Evolutionary conservation across 768 basidiomycete species (phyloP), one percentile per base, ranked within the genome.

Genomic region (Serendipita sp.): DNA sequence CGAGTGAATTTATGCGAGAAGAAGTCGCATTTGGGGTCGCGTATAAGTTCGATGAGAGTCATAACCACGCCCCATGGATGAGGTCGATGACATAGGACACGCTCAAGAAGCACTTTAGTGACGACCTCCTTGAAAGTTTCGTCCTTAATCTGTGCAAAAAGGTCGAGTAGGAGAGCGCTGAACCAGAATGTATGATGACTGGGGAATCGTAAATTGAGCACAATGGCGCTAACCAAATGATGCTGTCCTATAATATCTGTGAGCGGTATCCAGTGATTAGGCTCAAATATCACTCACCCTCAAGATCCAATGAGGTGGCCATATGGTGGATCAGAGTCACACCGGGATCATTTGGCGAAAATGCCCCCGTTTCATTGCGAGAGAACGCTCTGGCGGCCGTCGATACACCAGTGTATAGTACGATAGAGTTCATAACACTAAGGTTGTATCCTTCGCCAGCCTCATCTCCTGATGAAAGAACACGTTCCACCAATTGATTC

Each of bases 171-270:
- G 68, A 97, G 80, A 51, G 86, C 88, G 73, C 88, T 90, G 80
- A 95, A 98, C 92, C 94, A 99, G 74, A 91, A 88, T 60, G 95
- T 99, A 79, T 99, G 96, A 8, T 94, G 90, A 71, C 94, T 96
- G 36, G 96, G 95, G 80, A 95, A 98, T 70, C 96, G 90, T 68
- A 99, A 78, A 73, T 98, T 95, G 70, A 93, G 82, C 48, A 91
- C 88, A 74, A 95, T 86, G n/a, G 94, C 85, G 69, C 85, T 91
- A 69, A 98, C 77, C 68, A 98, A 80, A 74, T 92, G 88, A 76
- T 98, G 91, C 84, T 96, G 93, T 68, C 93, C 95, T 97, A 69
- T 44, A 62, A 52, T 28, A 35, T 54, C 47, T 67, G 58, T 67
- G 68, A 63, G 28, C 13, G 18, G 32, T 44, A 32, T 15, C 44